Evolutionary conservation across 1,284 basidiomycete species (phyloP), one percentile per base, ranked within the genome.

Genomic region (Xerocomus nothofagi): DNA sequence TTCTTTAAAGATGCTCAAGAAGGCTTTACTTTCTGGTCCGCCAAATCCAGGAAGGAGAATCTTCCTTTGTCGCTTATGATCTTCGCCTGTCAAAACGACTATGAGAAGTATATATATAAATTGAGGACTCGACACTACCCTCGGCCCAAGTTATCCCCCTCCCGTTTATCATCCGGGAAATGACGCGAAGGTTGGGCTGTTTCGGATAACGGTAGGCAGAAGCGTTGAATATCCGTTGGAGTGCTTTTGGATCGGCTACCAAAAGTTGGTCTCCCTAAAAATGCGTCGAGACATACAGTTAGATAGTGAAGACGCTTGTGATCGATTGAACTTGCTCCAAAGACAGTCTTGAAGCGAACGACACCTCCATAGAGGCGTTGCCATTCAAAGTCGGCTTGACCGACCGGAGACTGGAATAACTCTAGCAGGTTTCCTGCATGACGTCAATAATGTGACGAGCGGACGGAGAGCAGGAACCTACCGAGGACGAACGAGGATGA

Each of bases 1-100:
- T 30, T 29, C 46, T 24, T 32, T 58, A 47, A 78, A 78, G 14
- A 71, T 21, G 1, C 59, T 60, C 5, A 74, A 51, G 18, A 73
- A 70, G 0, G 71, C 67, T 47, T 66, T 73, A 10, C 67, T 59
- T 44, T 76, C 77, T 0, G 68, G 63, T 1, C 44, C 50, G 1
- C 73, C 70, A 44, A 78, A 79, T 7, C 70, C 76, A 1, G 73
- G 74, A 21, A 71, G 63, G 62, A 79, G 67, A 8, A 74, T 64
- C 51, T 68, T 77, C 44, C 73, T 56, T 23, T 77, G 74, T 38
- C 74, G 63, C 46, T 69, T 72, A 53, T 80, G 78, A 26, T 53
- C 63, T 9, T 73, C 71, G 10, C 74, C 78, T 79, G 49, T 18
- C 32, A 47, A 45, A 51, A 27, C 18, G 17, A 21, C 20, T 20